These are phyloP conservation scores for Silene latifolia DNA, from an alignment of 148 eudicot genomes.

Conservation along the genomic window DNA sequence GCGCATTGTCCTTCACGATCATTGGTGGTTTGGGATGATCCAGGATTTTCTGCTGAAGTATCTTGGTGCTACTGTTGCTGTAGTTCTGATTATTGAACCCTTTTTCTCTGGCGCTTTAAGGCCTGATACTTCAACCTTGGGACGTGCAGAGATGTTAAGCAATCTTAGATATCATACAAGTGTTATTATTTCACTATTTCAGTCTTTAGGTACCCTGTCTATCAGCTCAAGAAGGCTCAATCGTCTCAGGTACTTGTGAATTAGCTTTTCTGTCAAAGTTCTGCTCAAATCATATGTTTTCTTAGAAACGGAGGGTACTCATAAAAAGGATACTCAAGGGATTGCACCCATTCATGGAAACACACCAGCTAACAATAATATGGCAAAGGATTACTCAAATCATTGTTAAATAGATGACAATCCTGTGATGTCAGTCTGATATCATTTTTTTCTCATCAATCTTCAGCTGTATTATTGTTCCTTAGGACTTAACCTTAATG, in stretches of 20 bases:
- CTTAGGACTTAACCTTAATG: no score
- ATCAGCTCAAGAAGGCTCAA: conserved; percentile 92
- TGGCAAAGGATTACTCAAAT: no score
- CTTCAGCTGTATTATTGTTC: no score
- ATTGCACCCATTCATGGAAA: no score
- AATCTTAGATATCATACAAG: conserved; percentile 97
- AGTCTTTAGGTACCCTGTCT: conserved; percentile 87
- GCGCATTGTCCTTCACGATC: conserved; percentile 82
- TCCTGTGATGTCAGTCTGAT: no score
- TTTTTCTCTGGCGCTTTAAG: conserved; percentile 87
- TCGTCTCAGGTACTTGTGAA: conserved; percentile 70
- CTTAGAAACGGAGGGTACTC: not conserved
- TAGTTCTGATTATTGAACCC: conserved; percentile 92
- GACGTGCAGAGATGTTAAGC: conserved; percentile 98
- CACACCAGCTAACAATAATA: no score
- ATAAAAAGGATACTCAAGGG: no score
- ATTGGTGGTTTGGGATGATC: conserved; percentile 99
- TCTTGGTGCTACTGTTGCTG: conserved; percentile 98
- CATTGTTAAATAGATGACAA: no score
- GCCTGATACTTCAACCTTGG: conserved; percentile 91
- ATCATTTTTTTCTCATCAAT: no score
- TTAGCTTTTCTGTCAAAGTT: not conserved
- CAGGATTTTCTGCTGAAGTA: conserved; percentile 93
- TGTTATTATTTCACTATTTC: conserved; percentile 89
- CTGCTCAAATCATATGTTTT: not conserved